These are phyloP conservation scores for Suhomyces kunorum DNA, from an alignment of 1,139 yeast genomes.

Conservation along the genomic window DNA sequence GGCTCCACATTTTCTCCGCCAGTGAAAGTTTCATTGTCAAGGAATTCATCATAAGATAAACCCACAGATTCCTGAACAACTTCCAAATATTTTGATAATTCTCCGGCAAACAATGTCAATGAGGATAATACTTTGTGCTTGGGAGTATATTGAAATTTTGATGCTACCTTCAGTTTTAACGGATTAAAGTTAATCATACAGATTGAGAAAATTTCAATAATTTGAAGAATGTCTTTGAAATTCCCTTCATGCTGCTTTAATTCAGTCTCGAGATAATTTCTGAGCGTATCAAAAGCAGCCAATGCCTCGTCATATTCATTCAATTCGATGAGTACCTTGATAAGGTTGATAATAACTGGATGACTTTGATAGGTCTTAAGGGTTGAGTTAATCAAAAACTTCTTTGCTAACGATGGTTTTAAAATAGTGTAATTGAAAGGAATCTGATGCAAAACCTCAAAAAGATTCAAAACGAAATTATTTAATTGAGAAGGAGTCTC, in stretches of 20 bases:
- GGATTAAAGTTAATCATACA: conserved; percentile 44
- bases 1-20: conserved; percentile 7
- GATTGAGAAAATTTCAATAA: conserved; percentile 39
- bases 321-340: conserved; percentile 37
- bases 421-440: conserved; percentile 25
- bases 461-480: conserved; percentile 38
- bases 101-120: conserved; percentile 22
- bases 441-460: conserved; percentile 31
- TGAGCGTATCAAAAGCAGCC: conserved; percentile 44
- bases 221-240: conserved; percentile 36
- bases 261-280: conserved; percentile 37
- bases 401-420: conserved; percentile 33
- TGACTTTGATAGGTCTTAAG: conserved; percentile 44
- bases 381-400: conserved; percentile 33
- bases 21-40: conserved; percentile 6
- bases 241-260: conserved; percentile 36
- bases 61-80: conserved; percentile 27
- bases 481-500: conserved; percentile 25
- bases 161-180: conserved; percentile 23
- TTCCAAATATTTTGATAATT: conserved; percentile 28
- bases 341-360: conserved; percentile 34
- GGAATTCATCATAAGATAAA: conserved; percentile 25
- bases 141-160: conserved; percentile 31
- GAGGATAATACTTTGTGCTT: conserved; percentile 24
- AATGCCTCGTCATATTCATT: conserved; percentile 47